Percentiles rank a stretch among this genome's conserved stretches.
Evolutionary conservation across 805 yeast genomes (phyloP).

Genomic region (Metschnikowia kofuensis): DNA sequence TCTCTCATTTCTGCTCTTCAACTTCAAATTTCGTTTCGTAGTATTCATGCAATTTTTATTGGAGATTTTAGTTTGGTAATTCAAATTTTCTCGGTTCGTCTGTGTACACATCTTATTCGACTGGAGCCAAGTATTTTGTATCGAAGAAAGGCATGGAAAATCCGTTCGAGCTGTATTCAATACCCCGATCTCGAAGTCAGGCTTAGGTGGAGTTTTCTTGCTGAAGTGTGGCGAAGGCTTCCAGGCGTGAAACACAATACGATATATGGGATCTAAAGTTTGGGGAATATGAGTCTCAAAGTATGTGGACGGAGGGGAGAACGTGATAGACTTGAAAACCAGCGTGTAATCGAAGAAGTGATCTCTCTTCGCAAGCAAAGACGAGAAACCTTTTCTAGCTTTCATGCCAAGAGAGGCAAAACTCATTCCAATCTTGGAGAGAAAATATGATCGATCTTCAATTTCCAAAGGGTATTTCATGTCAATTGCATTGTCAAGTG

Average conservation of each 20-base stretch:
- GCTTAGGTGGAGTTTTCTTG: slow-evolving; percentile 64
- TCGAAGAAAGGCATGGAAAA: slow-evolving; percentile 47
- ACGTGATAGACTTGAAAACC: slow-evolving; percentile 21
- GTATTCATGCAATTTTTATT: slow-evolving; percentile 8
- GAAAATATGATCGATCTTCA: neutral
- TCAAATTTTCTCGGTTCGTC: neutral
- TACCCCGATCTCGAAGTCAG: slow-evolving; percentile 73
- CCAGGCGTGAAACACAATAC: slow-evolving; percentile 70
- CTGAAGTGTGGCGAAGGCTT: slow-evolving; percentile 73
- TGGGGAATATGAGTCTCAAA: neutral
- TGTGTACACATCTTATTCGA: neutral
- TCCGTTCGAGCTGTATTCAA: slow-evolving; percentile 42
- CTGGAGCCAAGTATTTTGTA: slow-evolving; percentile 30
- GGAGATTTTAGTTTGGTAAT: neutral
- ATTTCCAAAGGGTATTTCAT: too few species aligned
- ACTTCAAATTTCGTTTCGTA: slow-evolving; percentile 26
- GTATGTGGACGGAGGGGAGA: slow-evolving; percentile 17
- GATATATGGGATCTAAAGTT: slow-evolving; percentile 14
- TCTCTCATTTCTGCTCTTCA: slow-evolving; percentile 25
- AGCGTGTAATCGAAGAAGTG: slow-evolving; percentile 28
- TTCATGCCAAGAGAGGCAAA: neutral
- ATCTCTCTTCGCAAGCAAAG: neutral
- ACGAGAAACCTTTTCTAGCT: neutral
- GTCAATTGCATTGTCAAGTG: neutral
- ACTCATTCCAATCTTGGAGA: neutral